These are phyloP conservation scores for Penicillium cataractarum DNA, from an alignment of 495 filamentous ascomycete genomes.

Conservation along the genomic window DNA sequence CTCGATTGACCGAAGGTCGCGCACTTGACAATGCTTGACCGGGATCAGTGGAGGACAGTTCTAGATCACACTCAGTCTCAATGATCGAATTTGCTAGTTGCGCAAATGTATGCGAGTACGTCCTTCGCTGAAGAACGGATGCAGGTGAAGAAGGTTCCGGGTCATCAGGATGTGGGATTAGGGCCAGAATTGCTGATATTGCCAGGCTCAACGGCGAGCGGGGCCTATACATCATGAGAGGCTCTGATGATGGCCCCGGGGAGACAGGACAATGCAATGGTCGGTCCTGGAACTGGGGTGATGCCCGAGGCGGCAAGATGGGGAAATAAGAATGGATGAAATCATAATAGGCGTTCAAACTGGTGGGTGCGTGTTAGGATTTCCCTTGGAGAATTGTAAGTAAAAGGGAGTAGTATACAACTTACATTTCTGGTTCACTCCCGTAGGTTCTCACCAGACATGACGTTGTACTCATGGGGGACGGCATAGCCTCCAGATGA, in stretches of 20 bases:
- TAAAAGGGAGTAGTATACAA: not conserved
- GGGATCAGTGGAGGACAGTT: conserved; percentile 56
- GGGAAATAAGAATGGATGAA: conserved; percentile 64
- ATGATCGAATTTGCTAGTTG: conserved; percentile 56
- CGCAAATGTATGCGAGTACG: conserved; percentile 58
- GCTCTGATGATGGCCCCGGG: conserved; percentile 47
- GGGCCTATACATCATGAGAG: conserved; percentile 46
- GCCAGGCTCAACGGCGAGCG: conserved; percentile 58
- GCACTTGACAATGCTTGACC: conserved; percentile 53
- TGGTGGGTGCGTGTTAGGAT: conserved; percentile 33
- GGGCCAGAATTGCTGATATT: conserved; percentile 57
- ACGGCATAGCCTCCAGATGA: conserved; percentile 40
- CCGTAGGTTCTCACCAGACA: conserved; percentile 46
- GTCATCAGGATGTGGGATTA: conserved; percentile 59
- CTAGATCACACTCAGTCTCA: conserved; percentile 59
- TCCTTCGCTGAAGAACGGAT: conserved; percentile 52
- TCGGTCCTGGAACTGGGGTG: conserved; percentile 46
- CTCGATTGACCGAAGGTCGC: conserved; percentile 45
- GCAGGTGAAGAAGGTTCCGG: conserved; percentile 46
- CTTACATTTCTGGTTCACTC: conserved; percentile 48
- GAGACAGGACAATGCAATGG: conserved; percentile 48
- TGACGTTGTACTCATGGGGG: conserved; percentile 31
- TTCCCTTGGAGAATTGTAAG: not conserved
- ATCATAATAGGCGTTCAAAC: conserved; percentile 63
- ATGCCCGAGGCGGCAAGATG: conserved; percentile 56